Percentiles rank a stretch among this genome's conserved stretches.
Evolutionary conservation across 176 grass and related monocot species (phyloP).

Genomic region (Alloteropsis semialata): DNA sequence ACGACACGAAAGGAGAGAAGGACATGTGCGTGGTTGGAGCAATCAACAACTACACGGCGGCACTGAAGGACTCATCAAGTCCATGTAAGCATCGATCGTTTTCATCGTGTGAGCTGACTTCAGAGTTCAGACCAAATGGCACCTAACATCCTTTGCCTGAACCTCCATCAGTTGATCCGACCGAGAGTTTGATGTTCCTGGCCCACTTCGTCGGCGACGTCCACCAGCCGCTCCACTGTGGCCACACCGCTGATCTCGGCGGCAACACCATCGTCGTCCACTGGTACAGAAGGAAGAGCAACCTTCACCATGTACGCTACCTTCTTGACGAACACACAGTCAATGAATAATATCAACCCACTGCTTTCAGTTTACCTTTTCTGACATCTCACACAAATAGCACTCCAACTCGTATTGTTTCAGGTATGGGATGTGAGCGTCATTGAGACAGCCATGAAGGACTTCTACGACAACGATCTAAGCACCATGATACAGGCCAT

Average conservation of each 20-base stretch:
- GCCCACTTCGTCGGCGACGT: slow-evolving; percentile 70
- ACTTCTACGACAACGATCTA: slow-evolving; percentile 62
- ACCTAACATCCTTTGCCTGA: neutral
- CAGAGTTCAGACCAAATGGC: neutral
- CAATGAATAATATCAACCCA: neutral
- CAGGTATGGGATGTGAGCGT: slow-evolving; percentile 85
- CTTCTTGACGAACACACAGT: neutral
- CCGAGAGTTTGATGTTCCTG: slow-evolving; percentile 66
- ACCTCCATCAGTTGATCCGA: slow-evolving; percentile 22
- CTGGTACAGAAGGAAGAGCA: slow-evolving; percentile 63
- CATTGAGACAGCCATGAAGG: slow-evolving; percentile 78
- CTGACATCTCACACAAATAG: neutral
- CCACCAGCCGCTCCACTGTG: slow-evolving; percentile 62
- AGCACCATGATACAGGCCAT: slow-evolving; percentile 72
- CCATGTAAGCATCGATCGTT: slow-evolving; percentile 30
- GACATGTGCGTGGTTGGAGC: slow-evolving; percentile 65
- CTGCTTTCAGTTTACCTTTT: neutral
- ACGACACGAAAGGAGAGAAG: slow-evolving; percentile 41
- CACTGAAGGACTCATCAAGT: slow-evolving; percentile 33
- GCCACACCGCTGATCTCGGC: slow-evolving; percentile 35
- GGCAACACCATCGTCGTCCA: slow-evolving; percentile 55
- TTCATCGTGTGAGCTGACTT: neutral
- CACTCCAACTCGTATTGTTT: neutral
- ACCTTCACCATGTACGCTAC: slow-evolving; percentile 54
- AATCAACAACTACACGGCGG: slow-evolving; percentile 73